Evolutionary conservation across 495 filamentous ascomycete genomes (phyloP), one percentile per base, ranked within the genome.

Genomic region (Neurospora sp.): DNA sequence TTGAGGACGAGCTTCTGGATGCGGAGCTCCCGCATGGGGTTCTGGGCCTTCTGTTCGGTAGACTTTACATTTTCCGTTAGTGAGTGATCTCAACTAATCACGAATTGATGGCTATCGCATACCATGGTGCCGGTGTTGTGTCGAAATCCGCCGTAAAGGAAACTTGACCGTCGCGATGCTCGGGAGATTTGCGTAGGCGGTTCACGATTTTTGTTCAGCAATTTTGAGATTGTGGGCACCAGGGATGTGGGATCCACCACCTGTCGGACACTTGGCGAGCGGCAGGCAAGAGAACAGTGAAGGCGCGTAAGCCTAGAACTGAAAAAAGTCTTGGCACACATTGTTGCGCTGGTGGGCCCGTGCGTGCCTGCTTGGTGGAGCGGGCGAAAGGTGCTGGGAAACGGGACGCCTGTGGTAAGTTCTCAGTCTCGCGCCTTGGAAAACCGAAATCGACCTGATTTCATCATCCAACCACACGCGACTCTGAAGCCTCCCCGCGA

Each of bases 1-100:
- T 99, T 99, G 82, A 99, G 94, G 84, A 98, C 96, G 86, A 99
- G 93, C 89, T 99, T 99, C 87, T 97, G 93, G 88, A 99, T 97
- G 88, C 93, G 92, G 83, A 99, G 93, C 88, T 98, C 94, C 87
- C 94, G 92, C 96, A 98, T 98, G 86, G 96, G 94, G 89, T 99
- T 99, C 80, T 88, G 86, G 85, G 87, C 87, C 88, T 98, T 95
- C 82, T 93, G 53, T 65, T 65, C 53, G 53, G 53, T 88, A 84
- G 85, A 82, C 82, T 84, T 72, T 53, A 72, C 37, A 61, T 70
- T 72, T n/a, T 69, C 59, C 39, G 73, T 81, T 59, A 80, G 76
- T 22, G 72, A 4, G 68, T 42, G 14, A 73, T 61, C 1, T 3
- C 53, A 7, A 35, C 68, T 69, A 16, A 16, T 69, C 61, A 40